Base-by-base conservation (phyloP, 164 flowering plant species). In the Cinnamomum micranthum region DNA sequence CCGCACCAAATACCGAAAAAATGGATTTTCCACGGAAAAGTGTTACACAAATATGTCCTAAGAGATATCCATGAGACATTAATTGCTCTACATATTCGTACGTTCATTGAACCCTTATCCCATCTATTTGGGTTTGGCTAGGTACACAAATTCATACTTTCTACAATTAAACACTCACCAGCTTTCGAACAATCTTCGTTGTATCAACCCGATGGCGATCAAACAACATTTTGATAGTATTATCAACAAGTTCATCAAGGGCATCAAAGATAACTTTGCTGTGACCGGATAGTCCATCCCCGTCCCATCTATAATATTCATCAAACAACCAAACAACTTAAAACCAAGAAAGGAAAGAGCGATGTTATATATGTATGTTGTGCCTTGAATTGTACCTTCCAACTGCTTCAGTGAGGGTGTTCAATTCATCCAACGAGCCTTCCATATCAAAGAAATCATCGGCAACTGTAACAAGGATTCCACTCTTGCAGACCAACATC, bases 381-480 rank as follows among this genome's bases (percentile, higher is more conserved):
- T 23, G 6, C 2, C 1, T 17, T 22, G 24, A 28, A 15, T 27
- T 9, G 59, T 58, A 70, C 72, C 72, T 70, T 50, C 20, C 20
- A 24, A 70, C 20, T 22, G 72, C 72, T 23, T 22, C 28, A 20
- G 47, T 24, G 23, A 71, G 47, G 0, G 22, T 22, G 10, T 27
- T 14, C 22, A 70, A 51, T 28, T 55, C 64, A 52, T 52, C 73
- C 64, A 71, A 4, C 4, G 64, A 55, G 6, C 64, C 73, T 51
- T 71, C 59, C 58, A 70, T 50, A 70, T 70, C 72, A 51, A 71
- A 71, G 50, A 71, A 71, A 58, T 71, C 73, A 55, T 71, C 73
- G 10, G 35, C 35, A 24, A 71, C 64, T 23, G 73, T 71, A 25
- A 71, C 41, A 23, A 71, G 31, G 28, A 71, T 71, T 58, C 65